Evolutionary conservation across 2,329 filamentous ascomycete genomes (phyloP).

Genomic region (Magnaporthiopsis rhizophila): DNA sequence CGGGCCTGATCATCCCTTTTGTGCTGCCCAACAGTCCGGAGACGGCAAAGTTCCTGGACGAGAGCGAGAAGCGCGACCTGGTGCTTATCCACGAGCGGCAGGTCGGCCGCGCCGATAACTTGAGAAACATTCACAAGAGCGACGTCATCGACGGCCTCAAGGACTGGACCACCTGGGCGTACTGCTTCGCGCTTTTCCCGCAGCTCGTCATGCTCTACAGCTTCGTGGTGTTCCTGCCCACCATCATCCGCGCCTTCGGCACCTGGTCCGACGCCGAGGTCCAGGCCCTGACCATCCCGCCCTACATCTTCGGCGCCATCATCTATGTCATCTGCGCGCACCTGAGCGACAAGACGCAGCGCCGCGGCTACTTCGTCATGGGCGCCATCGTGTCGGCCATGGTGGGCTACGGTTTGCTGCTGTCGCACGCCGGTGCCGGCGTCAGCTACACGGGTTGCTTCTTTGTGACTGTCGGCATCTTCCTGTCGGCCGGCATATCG

Average conservation of each 20-base stretch:
- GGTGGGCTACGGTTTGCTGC: constrained; percentile 56
- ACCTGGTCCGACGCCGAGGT: constrained; percentile 43
- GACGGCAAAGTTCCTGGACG: constrained; percentile 44
- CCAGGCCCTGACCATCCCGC: constrained; percentile 57
- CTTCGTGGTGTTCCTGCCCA: constrained; percentile 59
- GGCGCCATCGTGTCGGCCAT: constrained; percentile 56
- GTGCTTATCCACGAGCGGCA: constrained; percentile 5
- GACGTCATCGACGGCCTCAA: constrained; percentile 34
- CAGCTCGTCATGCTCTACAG: constrained; percentile 52
- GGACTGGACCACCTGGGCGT: constrained; percentile 40
- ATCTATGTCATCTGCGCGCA: constrained; percentile 44
- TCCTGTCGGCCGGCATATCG: constrained; percentile 45
- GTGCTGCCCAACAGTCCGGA: constrained; percentile 48
- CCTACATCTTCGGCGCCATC: constrained; percentile 52
- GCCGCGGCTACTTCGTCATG: constrained; percentile 56
- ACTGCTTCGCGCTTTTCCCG: constrained; percentile 52
- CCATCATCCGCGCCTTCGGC: constrained; percentile 53
- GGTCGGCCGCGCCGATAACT: constrained; percentile 5
- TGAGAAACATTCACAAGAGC: constrained; percentile 6
- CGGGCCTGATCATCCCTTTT: constrained; percentile 42
- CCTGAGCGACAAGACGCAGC: constrained; percentile 50
- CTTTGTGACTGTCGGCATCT: constrained; percentile 58
- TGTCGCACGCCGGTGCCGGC: constrained; percentile 40
- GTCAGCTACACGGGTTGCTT: constrained; percentile 60
- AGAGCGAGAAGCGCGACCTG: constrained; percentile 38